Base-by-base conservation (phyloP, 1,284 basidiomycete genomes). In the Cryptococcus sp. region DNA sequence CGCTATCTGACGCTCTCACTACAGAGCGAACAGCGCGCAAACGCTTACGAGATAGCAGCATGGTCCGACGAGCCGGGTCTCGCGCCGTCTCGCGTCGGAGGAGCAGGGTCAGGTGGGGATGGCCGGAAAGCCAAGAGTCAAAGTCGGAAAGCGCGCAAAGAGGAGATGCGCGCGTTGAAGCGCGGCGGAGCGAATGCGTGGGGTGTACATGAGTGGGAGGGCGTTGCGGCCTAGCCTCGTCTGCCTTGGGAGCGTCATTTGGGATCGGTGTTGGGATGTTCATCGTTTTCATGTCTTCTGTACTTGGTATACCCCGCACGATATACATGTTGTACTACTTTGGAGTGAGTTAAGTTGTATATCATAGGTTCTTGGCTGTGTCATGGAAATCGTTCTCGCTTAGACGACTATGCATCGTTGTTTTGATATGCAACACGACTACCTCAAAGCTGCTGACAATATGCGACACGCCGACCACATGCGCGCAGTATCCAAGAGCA, bases 171-270 rank as follows among this genome's bases (percentile, higher is more conserved):
- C 52, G 52, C 47, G 19, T 62, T 62, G 50, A 71, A 66, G 53
- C 57, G 75, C 39, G 73, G 69, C 7, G 68, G 68, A n/a, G 70
- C 67, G 23, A 77, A 77, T 57, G 75, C 75, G 20, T 73, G 67
- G 50, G 69, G 63, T 10, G 69, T 76, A n/a, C 63, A 71, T 25
- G 75, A 77, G 60, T 77, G 75, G 75, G 73, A 77, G 58, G 75
- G 75, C 4, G 67, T 71, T 8, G 69, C 69, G 22, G 54, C 62
- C 27, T 68, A 50, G 41, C 19, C 16, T 7, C 25, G 6, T 3
- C 6, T 6, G 25, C 6, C 25, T 25, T 25, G 25, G 25, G 25
- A 6, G 6, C 25, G 25, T 25, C 3, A 3, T 25, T 25, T 6
- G 25, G 6, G 25, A 25, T 25, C 3, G 25, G 25, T 25, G 25